Percentiles rank a stretch among this genome's conserved stretches.
Conservation (phyloP, 495 filamentous ascomycete genomes). For the Penicillium odoratum region DNA sequence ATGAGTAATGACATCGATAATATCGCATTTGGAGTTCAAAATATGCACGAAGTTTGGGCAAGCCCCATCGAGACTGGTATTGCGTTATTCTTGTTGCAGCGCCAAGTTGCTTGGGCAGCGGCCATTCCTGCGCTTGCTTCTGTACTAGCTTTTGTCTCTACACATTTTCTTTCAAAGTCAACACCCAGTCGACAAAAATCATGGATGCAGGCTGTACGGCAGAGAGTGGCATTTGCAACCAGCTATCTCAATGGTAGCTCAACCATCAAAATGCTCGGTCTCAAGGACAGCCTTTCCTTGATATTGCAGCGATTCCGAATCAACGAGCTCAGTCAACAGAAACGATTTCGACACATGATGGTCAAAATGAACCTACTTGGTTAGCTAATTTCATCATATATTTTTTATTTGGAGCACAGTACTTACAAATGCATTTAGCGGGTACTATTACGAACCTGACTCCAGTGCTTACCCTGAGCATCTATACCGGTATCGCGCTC, state of each 20-base stretch:
- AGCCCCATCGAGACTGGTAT: background rate
- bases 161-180: background rate
- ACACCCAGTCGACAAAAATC: background rate
- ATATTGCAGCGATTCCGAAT: background rate
- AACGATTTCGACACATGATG: background rate
- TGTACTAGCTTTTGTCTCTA: background rate
- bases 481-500: background rate
- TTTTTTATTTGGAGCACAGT: background rate
- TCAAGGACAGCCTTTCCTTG: background rate
- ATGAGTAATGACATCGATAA: background rate
- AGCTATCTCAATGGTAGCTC: background rate
- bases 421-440: background rate
- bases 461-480: background rate
- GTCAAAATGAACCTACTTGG: background rate
- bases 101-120: background rate
- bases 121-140: background rate
- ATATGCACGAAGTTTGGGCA: background rate
- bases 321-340: background rate
- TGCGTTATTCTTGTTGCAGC: background rate
- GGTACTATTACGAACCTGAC: background rate
- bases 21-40: background rate
- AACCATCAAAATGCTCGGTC: background rate
- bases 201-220: background rate
- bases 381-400: background rate
- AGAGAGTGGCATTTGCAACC: background rate